Conservation (phyloP, 164 flowering plant species). For the Umbellularia californica region DNA sequence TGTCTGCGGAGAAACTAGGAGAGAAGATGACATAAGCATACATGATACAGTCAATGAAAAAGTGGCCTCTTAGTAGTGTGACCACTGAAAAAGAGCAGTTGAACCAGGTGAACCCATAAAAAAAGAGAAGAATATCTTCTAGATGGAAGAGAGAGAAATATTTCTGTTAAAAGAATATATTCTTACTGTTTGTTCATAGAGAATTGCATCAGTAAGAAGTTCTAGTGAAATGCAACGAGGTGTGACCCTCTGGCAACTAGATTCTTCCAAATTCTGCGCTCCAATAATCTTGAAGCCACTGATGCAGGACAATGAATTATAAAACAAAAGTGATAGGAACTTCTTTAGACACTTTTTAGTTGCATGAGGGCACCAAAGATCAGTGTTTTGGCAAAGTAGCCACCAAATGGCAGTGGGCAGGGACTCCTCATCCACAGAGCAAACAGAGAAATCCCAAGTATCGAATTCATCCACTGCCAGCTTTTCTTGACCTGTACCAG, state of each 20-base stretch:
- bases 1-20: constrained; percentile 76
- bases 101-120: not conserved
- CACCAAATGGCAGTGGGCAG: constrained; percentile 72
- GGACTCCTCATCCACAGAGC: constrained; percentile 36
- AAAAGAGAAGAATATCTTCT: not conserved
- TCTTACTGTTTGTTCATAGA: constrained; percentile 81
- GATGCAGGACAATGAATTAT: constrained; percentile 25
- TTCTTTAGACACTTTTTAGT: constrained; percentile 53
- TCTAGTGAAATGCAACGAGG: constrained; percentile 43
- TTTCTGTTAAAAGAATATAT: not conserved
- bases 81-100: not conserved
- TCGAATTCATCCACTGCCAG: constrained; percentile 16
- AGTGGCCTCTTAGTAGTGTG: not conserved
- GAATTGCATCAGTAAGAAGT: constrained; percentile 47
- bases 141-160: not conserved
- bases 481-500: constrained; percentile 4
- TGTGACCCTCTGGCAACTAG: constrained; percentile 26
- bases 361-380: constrained; percentile 79
- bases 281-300: constrained; percentile 11
- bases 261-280: constrained; percentile 2
- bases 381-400: constrained; percentile 66
- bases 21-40: constrained; percentile 24
- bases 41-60: constrained; percentile 3
- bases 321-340: constrained; percentile 51
- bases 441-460: constrained; percentile 49